phyloP scores from a whole-genome alignment of 345 rosid species.

The Nephelium lappaceum region DNA sequence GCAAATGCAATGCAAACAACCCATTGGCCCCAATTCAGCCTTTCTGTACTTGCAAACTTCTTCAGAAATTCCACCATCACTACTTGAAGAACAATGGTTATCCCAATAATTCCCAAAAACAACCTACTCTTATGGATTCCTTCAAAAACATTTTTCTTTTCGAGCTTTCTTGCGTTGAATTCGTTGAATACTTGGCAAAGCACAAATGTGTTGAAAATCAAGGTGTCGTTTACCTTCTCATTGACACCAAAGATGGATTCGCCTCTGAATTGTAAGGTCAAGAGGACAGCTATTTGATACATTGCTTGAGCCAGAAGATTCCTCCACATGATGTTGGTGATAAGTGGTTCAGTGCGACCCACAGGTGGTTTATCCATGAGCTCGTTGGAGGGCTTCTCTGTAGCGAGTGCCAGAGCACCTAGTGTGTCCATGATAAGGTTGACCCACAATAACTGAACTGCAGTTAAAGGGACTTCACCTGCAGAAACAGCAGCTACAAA shows the following conservation, averaged over 20 bases:
- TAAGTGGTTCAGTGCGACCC: slow-evolving; percentile 64
- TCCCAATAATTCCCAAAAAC: slow-evolving; percentile 57
- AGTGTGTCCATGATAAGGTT: slow-evolving; percentile 81
- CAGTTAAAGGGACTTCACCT: slow-evolving; percentile 66
- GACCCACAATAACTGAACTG: slow-evolving; percentile 78
- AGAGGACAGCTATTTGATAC: slow-evolving; percentile 62
- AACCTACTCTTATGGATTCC: slow-evolving; percentile 66
- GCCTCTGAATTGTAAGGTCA: slow-evolving; percentile 70
- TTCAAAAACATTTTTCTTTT: slow-evolving; percentile 70
- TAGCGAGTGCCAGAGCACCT: slow-evolving; percentile 74
- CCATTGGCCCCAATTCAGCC: slow-evolving; percentile 71
- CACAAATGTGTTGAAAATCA: slow-evolving; percentile 73
- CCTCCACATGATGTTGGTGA: slow-evolving; percentile 81
- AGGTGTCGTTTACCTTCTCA: slow-evolving; percentile 55
- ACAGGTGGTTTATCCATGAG: slow-evolving; percentile 64
- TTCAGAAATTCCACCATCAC: slow-evolving; percentile 75
- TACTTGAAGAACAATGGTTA: slow-evolving; percentile 61
- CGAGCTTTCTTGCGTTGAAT: slow-evolving; percentile 74
- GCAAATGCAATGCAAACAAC: slow-evolving; percentile 59
- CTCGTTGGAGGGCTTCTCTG: slow-evolving; percentile 66
- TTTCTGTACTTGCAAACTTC: slow-evolving; percentile 74
- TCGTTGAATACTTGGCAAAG: slow-evolving; percentile 81
- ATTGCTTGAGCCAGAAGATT: slow-evolving; percentile 66
- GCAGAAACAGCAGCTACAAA: slow-evolving; percentile 75
- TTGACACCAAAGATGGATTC: slow-evolving; percentile 53